Percentiles rank a stretch among this genome's conserved stretches.
phyloP scores from a whole-genome alignment of 208 protist genomes.

The Trypanosoma melophagium region DNA sequence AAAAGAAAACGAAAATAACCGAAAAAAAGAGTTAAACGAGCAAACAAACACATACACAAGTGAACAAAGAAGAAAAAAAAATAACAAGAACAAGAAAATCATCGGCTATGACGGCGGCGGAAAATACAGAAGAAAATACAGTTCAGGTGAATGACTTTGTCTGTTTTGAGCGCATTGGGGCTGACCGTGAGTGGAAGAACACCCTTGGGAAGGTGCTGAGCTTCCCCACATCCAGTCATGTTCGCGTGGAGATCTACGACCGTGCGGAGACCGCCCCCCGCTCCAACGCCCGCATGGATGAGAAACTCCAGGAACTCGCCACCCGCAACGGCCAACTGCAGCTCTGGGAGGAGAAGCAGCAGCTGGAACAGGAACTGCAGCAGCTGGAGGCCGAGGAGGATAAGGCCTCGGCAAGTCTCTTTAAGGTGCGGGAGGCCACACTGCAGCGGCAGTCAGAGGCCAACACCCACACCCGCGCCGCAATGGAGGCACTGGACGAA shows the following conservation, averaged over 20 bases:
- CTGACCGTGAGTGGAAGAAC: conserved; percentile 54
- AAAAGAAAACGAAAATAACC: conserved; percentile 26
- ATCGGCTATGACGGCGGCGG: not conserved
- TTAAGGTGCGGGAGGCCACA: conserved; percentile 49
- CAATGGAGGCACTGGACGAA: conserved; percentile 51
- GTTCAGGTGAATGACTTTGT: conserved; percentile 58
- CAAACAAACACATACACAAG: not conserved
- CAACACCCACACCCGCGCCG: conserved; percentile 29
- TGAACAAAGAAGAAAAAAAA: too few relatives aligned
- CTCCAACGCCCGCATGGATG: conserved; percentile 33
- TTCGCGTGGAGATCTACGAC: conserved; percentile 64
- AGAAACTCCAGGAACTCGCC: conserved; percentile 41
- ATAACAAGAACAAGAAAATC: conserved; percentile 8
- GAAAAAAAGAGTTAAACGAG: not conserved
- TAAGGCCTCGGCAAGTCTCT: conserved; percentile 47
- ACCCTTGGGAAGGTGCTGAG: conserved; percentile 58
- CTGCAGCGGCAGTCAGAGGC: conserved; percentile 42
- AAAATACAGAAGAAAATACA: not conserved
- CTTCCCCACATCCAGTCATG: conserved; percentile 51
- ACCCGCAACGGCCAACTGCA: conserved; percentile 35
- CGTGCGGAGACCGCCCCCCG: conserved; percentile 43
- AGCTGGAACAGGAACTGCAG: conserved; percentile 46
- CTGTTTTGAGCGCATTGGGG: conserved; percentile 62
- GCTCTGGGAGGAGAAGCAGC: conserved; percentile 57
- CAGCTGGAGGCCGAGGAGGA: conserved; percentile 46